Percentiles rank a stretch among this genome's conserved stretches.
Evolutionary conservation across 176 grass and related monocot genomes (phyloP).

Genomic region (Aegilops sharonensis): DNA sequence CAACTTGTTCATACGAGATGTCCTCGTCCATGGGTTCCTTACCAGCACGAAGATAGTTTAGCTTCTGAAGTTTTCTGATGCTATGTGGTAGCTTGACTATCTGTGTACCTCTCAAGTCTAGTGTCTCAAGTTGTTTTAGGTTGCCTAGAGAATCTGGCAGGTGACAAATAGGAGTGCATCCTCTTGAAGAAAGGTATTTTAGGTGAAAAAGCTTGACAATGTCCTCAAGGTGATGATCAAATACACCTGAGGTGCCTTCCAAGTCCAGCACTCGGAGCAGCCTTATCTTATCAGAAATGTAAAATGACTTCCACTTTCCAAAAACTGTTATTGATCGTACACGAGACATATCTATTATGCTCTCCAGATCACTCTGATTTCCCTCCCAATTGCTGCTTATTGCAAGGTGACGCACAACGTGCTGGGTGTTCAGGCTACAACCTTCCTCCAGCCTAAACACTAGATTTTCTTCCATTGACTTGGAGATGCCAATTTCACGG

Average conservation of each 20-base stretch:
- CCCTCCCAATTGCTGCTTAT: background rate
- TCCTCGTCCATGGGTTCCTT: background rate
- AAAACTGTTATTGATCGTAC: background rate
- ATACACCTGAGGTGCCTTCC: background rate
- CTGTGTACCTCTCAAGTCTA: background rate
- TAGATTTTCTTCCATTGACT: background rate
- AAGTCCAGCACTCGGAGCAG: constrained; percentile 9
- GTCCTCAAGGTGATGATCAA: background rate
- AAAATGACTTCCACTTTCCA: constrained; percentile 1
- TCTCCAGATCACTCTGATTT: background rate
- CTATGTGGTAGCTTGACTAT: background rate
- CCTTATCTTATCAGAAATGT: constrained; percentile 15
- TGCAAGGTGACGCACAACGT: background rate
- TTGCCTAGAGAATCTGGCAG: constrained; percentile 8
- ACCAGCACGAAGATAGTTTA: background rate
- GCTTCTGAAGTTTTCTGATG: background rate
- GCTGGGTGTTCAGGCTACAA: background rate
- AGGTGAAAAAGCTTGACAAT: constrained; percentile 26
- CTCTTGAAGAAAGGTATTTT: constrained; percentile 24
- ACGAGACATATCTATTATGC: background rate
- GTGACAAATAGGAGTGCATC: background rate
- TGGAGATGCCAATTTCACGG: background rate
- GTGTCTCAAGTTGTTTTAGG: background rate
- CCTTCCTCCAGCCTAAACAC: background rate
- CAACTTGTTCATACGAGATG: background rate